These are phyloP conservation scores for Cyclocybe cylindracea DNA, from an alignment of 768 basidiomycete genomes.

Conservation along the genomic window DNA sequence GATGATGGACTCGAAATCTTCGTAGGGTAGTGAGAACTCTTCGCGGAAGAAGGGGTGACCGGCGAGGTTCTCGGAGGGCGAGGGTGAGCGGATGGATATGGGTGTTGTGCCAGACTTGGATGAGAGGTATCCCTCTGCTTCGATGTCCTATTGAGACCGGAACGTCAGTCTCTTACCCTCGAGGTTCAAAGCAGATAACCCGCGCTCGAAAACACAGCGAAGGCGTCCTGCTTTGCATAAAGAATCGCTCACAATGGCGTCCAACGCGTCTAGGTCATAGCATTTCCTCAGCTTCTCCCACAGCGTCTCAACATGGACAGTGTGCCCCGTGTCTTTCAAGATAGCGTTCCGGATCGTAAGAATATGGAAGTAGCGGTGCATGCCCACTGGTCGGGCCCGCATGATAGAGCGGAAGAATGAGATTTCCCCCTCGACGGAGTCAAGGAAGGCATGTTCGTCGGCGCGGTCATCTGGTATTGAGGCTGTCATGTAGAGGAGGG, in stretches of 20 bases:
- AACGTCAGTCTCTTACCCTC: no score
- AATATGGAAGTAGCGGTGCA: conserved; percentile 81
- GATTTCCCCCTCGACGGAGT: conserved; percentile 80
- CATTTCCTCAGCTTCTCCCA: conserved; percentile 74
- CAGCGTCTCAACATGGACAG: conserved; percentile 61
- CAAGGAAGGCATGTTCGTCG: conserved; percentile 50
- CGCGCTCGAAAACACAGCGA: no score
- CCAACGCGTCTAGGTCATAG: conserved; percentile 77
- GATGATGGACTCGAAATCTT: conserved; percentile 64
- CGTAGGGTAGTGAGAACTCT: conserved; percentile 65
- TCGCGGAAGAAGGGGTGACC: conserved; percentile 73
- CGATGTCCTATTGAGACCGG: conserved; percentile 35
- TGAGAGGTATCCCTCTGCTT: conserved; percentile 34
- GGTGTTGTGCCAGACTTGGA: conserved; percentile 37
- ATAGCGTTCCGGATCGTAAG: conserved; percentile 75
- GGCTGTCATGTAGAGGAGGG: conserved; percentile 17
- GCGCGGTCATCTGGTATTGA: conserved; percentile 17
- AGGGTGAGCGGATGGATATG: conserved; percentile 61
- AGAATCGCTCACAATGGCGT: conserved; percentile 57
- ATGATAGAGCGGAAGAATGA: conserved; percentile 83
- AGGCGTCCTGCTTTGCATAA: not conserved
- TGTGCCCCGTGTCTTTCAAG: conserved; percentile 64
- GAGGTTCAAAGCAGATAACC: no score
- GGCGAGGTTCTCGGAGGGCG: conserved; percentile 67
- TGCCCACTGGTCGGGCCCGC: conserved; percentile 80